Conservation (phyloP, 306 rosid species). For the Gillenia trifoliata region DNA sequence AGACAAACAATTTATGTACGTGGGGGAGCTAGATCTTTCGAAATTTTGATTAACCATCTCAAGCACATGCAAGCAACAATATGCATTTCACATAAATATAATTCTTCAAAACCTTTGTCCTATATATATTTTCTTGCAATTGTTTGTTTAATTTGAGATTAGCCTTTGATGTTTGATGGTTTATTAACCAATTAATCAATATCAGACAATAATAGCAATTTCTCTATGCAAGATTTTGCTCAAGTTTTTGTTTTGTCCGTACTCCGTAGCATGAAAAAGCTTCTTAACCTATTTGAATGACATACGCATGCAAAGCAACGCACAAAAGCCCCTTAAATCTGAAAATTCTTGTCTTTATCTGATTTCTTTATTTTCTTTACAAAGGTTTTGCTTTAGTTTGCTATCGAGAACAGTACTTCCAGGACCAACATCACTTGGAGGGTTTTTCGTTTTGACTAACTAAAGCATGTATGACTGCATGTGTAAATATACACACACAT, state of each 20-base stretch:
- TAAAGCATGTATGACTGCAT: not conserved
- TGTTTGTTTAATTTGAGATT: not conserved
- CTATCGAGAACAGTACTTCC: not conserved
- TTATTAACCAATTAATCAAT: not conserved
- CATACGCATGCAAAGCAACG: not conserved
- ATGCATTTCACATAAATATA: not conserved
- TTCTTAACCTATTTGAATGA: not conserved
- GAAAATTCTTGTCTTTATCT: not conserved
- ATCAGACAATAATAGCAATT: not conserved
- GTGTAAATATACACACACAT: not conserved
- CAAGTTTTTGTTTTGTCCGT: not conserved
- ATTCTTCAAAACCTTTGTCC: conserved; percentile 10
- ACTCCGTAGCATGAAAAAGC: not conserved
- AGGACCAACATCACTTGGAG: not conserved
- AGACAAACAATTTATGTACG: not conserved
- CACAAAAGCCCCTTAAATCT: not conserved
- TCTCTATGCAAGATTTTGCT: not conserved
- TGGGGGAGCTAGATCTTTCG: not conserved
- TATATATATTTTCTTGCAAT: conserved; percentile 16
- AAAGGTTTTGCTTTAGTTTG: not conserved
- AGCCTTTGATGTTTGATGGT: not conserved
- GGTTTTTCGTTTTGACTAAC: not conserved
- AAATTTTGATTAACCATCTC: not conserved
- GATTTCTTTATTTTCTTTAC: not conserved
- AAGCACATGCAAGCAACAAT: conserved; percentile 25